A percentile compares a stretch with the other conserved stretches of the same genome.
Evolutionary conservation across 2,329 filamentous ascomycete genomes (phyloP).

Genomic region (Cladophialophora bantiana): DNA sequence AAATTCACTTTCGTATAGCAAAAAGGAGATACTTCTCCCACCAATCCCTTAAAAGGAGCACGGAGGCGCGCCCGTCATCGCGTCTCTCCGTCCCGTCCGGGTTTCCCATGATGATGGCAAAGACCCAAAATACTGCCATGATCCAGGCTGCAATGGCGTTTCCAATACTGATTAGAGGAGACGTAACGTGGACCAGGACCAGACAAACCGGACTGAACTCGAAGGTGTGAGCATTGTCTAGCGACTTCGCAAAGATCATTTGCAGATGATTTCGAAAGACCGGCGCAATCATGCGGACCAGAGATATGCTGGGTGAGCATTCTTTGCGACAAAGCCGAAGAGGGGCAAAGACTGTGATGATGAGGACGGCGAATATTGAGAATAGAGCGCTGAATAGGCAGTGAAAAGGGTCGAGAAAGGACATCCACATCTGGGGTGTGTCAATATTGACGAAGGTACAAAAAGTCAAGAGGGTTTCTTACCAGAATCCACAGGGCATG

Average conservation of each 20-base stretch:
- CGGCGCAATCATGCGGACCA: constrained; percentile 38
- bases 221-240: constrained; percentile 42
- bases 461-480: constrained; percentile 1
- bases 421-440: constrained; percentile 42
- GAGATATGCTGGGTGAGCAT: constrained; percentile 46
- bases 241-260: constrained; percentile 38
- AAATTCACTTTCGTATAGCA: constrained; percentile 42
- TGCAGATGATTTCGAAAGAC: constrained; percentile 39
- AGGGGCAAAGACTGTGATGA: constrained; percentile 60
- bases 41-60: constrained; percentile 64
- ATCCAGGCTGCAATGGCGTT: constrained; percentile 66
- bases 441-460: not conserved
- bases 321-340: constrained; percentile 60
- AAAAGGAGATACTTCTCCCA: constrained; percentile 66
- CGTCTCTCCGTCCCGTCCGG: constrained; percentile 65
- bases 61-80: constrained; percentile 67
- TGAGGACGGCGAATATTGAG: constrained; percentile 59
- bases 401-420: constrained; percentile 59
- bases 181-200: constrained; percentile 61
- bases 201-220: constrained; percentile 53
- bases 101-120: constrained; percentile 67
- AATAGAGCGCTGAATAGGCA: constrained; percentile 63
- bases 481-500: constrained; percentile 57
- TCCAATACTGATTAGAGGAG: constrained; percentile 63
- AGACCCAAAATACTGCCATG: constrained; percentile 68